A percentile compares a stretch with the other conserved stretches of the same genome.
Conservation (phyloP, 23 red algal species). For the Gracilariopsis chorda region DNA sequence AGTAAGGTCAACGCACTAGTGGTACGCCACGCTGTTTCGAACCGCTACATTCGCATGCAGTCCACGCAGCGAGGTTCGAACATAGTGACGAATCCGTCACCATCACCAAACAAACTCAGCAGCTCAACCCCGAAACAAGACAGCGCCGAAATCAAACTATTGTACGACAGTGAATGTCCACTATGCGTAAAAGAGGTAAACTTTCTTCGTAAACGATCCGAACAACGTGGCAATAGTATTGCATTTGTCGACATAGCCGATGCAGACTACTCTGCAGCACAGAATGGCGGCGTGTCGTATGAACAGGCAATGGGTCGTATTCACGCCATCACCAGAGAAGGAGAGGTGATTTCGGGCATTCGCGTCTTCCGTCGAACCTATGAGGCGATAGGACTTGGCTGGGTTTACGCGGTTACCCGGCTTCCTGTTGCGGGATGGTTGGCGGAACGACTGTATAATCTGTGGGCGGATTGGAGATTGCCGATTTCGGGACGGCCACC, state of each 20-base stretch:
- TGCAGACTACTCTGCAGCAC: constrained; percentile 19
- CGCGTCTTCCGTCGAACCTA: constrained; percentile 79
- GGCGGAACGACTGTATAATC: constrained; percentile 47
- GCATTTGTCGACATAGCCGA: constrained; percentile 84
- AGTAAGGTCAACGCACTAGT: too few relatives aligned
- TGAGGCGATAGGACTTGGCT: constrained; percentile 79
- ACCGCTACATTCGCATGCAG: not conserved
- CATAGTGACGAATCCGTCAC: too few relatives aligned
- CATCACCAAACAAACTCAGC: not conserved
- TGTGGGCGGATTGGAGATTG: constrained; percentile 79
- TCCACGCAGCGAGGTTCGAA: not conserved
- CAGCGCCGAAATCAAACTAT: constrained; percentile 47
- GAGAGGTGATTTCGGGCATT: constrained; percentile 55
- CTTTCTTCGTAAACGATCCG: constrained; percentile 58
- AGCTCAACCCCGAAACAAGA: constrained; percentile 1
- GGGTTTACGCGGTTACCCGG: constrained; percentile 67
- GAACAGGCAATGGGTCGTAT: constrained; percentile 80
- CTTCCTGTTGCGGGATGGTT: constrained; percentile 25
- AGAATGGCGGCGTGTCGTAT: constrained; percentile 45
- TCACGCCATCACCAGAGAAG: constrained; percentile 76
- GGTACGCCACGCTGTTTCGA: too few relatives aligned
- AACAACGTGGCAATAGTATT: constrained; percentile 19
- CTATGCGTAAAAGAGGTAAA: constrained; percentile 72
- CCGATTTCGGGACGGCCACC: constrained; percentile 51
- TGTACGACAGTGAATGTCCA: constrained; percentile 90